Conservation (phyloP, 2,329 filamentous ascomycete genomes). For the Purpureocillium lavendulum region DNA sequence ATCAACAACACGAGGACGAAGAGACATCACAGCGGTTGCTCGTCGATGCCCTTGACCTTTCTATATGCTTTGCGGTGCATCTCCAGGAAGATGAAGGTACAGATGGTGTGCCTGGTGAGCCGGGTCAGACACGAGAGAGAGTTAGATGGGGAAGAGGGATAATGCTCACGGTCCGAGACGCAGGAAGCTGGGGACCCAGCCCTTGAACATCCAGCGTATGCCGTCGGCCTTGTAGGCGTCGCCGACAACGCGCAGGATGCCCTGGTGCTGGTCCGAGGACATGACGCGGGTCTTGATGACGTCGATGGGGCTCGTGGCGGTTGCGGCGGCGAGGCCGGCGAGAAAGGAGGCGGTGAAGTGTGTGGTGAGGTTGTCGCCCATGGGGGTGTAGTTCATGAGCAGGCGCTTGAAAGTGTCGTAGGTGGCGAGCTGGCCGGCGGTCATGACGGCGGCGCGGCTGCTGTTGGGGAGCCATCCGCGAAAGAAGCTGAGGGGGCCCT, state of each 20-base stretch:
- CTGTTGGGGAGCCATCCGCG: constrained; percentile 80
- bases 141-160: neutral
- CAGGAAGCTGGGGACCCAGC: constrained; percentile 74
- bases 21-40: constrained; percentile 14
- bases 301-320: constrained; percentile 76
- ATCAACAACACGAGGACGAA: too few relatives aligned
- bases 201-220: constrained; percentile 77
- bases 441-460: constrained; percentile 78
- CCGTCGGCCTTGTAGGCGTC: constrained; percentile 67
- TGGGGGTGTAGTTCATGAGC: constrained; percentile 56
- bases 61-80: constrained; percentile 75
- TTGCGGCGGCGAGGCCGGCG: constrained; percentile 76
- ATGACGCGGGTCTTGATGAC: constrained; percentile 87
- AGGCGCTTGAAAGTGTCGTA: constrained; percentile 76
- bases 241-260: constrained; percentile 50
- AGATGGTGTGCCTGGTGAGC: constrained; percentile 63
- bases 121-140: neutral
- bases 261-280: constrained; percentile 48
- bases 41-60: constrained; percentile 34
- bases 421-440: constrained; percentile 71
- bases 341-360: constrained; percentile 73
- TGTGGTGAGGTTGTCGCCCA: constrained; percentile 63
- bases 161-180: constrained; percentile 51
- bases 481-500: constrained; percentile 71
- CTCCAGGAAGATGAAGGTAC: constrained; percentile 80